Percentiles rank a stretch among this genome's conserved stretches.
Evolutionary conservation across 2,329 filamentous ascomycete species (phyloP).

Genomic region (Ophiocordyceps australis): DNA sequence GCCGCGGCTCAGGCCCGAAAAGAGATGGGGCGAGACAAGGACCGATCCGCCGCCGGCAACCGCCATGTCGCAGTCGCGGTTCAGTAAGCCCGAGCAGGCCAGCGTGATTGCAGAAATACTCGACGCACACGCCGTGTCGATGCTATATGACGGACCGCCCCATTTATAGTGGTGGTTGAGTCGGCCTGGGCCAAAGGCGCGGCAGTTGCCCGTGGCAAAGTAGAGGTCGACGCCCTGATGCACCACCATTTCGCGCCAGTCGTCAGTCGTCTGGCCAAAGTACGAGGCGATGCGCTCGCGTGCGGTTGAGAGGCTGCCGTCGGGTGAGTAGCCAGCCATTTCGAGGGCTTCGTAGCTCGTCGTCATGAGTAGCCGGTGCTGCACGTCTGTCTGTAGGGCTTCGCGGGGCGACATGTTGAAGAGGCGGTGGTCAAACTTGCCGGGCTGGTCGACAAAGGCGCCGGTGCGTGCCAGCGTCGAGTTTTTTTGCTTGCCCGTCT

Average conservation of each 20-base stretch:
- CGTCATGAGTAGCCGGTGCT: constrained; percentile 53
- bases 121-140: constrained; percentile 3
- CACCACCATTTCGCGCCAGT: constrained; percentile 2
- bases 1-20: constrained; percentile 42
- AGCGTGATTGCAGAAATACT: too few species aligned
- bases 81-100: constrained; percentile 2
- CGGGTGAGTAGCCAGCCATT: constrained; percentile 25
- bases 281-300: not conserved
- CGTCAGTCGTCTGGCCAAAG: constrained; percentile 1
- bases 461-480: too few species aligned
- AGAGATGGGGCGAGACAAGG: constrained; percentile 47
- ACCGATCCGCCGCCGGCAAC: constrained; percentile 47
- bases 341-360: constrained; percentile 70
- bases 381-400: constrained; percentile 57
- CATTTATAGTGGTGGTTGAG: constrained; percentile 2
- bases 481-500: too few species aligned
- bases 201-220: not conserved
- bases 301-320: not conserved
- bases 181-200: constrained; percentile 1
- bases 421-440: constrained; percentile 58
- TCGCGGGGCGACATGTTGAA: constrained; percentile 75
- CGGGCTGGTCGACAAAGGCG: constrained; percentile 52
- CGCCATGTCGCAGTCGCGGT: constrained; percentile 29
- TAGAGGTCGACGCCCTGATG: constrained; percentile 1
- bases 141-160: constrained; percentile 1